Evolutionary conservation across 495 filamentous ascomycete genomes (phyloP), one percentile per base, ranked within the genome.

Genomic region (Recurvomyces mirabilis): DNA sequence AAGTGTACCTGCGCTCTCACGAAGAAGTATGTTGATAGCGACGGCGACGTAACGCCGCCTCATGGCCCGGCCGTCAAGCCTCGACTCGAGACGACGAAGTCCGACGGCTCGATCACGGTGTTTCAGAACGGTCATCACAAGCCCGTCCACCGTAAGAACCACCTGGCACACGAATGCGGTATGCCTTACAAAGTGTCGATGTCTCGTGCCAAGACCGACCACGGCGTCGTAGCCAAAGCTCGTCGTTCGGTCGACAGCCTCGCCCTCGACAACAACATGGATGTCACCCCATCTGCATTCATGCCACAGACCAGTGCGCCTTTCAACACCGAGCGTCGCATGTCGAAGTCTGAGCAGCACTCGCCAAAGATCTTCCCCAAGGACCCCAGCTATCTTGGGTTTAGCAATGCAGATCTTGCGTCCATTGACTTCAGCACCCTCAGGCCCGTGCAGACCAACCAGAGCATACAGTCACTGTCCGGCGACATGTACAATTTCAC

Each of bases 51-150:
- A 3, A 40, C 29, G 17, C 38, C 41, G 22, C 45, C 45, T 36
- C 48, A 44, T 25, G 50, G 44, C 15, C 50, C 54, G 13, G 49
- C 54, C 10, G 49, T 53, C 49, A 79, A 81, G 66, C 71, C 87
- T 33, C 78, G 81, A 47, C 78, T 93, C 43, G 81, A 81, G 46
- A 83, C 85, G 41, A 77, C 79, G 44, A 84, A 81, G 53, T 93
- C 87, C n/a, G 88, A 94, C 34, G 76, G 75, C 51, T 73, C 75
- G 23, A 71, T 95, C 49, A 86, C 83, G 28, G 77, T 91, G 48
- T 91, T 94, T 67, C 75, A 82, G 39, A 91, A 94, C 57, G 88
- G 89, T 49, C 87, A 95, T 62, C 88, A 94, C 70, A 89, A 89
- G 65, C 88, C 89, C 6, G 76, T 80, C 22, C 84, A 93, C 63